Evolutionary conservation across 2,329 filamentous ascomycete genomes (phyloP), one percentile per base, ranked within the genome.

Genomic region (Colletotrichum tamarilloi): DNA sequence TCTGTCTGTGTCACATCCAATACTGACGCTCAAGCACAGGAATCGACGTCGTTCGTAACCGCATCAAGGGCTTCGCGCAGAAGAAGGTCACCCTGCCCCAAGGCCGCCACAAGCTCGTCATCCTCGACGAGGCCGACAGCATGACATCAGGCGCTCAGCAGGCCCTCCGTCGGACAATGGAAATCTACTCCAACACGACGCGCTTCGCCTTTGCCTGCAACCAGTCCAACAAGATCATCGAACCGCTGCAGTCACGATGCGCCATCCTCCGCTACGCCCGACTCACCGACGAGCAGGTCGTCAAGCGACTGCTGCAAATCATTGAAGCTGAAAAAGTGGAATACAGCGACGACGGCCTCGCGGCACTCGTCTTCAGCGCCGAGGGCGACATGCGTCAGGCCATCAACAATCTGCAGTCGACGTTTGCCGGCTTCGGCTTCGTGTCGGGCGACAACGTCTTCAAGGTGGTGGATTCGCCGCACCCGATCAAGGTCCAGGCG

Each of bases 361-460:
- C 96, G 0, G 97, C 97, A n/a, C 87, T 99, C 42, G 95, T 99
- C 1, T 99, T 99, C 86, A 97, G 93, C 75, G 97, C 97, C 7
- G 97, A 99, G 83, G 97, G 97, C 69, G 97, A 99, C 81, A 99
- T 99, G 97, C 92, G 97, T 74, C 97, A 99, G 85, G 97, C 97
- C 46, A 98, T 99, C 87, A 99, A 99, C 86, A 98, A 98, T 83
- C 85, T 99, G 77, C 97, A 99, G 82, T 97, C 94, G 77, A 98
- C 97, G 0, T 91, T 88, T 82, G 95, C 96, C 5, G 97, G 97
- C 1, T 99, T 98, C 80, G 96, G 95, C 1, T 97, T 99, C 79
- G 94, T 99, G n/a, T 97, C 93, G 68, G 95, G 95, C 19, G 96
- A 98, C 84, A 98, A 98, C 80, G 97, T 99, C 9, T 99, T 99